A percentile compares a stretch with the other conserved stretches of the same genome.
Conservation (phyloP, 108 stramenopile genomes). For the Fragilariopsis cylindrus region DNA sequence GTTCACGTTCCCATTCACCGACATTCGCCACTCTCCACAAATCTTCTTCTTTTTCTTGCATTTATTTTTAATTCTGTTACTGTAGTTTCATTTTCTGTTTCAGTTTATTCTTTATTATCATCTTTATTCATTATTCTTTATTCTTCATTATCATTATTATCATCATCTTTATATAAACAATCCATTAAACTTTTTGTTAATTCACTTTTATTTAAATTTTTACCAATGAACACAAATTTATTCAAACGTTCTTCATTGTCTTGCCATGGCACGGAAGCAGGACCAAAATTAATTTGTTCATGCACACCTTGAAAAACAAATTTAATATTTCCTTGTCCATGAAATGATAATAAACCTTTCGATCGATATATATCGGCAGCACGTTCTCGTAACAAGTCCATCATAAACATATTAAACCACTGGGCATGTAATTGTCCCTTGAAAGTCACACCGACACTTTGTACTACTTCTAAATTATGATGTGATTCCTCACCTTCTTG, state of each 20-base stretch:
- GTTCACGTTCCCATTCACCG: too few species aligned
- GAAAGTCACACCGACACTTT: conserved; percentile 87
- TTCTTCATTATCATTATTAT: not conserved
- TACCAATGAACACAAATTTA: conserved; percentile 97
- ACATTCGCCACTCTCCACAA: too few species aligned
- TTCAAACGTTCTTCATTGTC: conserved; percentile 75
- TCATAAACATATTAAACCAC: conserved; percentile 98
- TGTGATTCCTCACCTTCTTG: conserved; percentile 71
- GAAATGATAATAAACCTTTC: conserved; percentile 92
- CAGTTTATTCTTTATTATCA: not conserved
- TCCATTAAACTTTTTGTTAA: conserved; percentile 87
- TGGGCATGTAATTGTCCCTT: conserved; percentile 89
- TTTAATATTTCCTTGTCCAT: conserved; percentile 92
- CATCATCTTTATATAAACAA: conserved; percentile 86
- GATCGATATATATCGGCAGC: conserved; percentile 92
- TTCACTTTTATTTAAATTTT: conserved; percentile 84
- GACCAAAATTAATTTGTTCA: conserved; percentile 95
- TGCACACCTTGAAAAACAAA: conserved; percentile 98
- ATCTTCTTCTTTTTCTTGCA: too few species aligned
- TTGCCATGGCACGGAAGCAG: conserved; percentile 85
- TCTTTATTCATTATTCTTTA: not conserved
- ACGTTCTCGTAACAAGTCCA: conserved; percentile 86
- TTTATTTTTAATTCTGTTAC: too few species aligned
- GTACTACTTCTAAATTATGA: conserved; percentile 89
- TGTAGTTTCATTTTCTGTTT: too few species aligned